Evolutionary conservation across 352 stramenopile genomes (phyloP).

Genomic region (Globisporangium apiculatum): DNA sequence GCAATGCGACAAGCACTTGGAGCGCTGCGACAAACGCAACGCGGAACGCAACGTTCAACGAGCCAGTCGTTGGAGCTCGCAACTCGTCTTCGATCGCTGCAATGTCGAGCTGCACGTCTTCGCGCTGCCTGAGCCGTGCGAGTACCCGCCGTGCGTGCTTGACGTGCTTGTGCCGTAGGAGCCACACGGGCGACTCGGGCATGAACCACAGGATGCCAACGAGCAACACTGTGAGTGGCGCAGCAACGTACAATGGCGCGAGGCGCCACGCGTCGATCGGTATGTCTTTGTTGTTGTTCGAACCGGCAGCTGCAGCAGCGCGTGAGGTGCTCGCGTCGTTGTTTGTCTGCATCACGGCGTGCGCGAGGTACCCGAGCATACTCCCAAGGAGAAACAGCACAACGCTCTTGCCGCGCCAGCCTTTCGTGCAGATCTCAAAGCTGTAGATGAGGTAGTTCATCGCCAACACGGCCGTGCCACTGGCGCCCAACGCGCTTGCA

Average conservation of each 20-base stretch:
- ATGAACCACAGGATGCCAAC: constrained; percentile 54
- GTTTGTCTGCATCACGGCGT: constrained; percentile 55
- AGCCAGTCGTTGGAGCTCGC: constrained; percentile 24
- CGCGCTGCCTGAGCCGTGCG: constrained; percentile 51
- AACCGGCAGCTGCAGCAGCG: constrained; percentile 3
- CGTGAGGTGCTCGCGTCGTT: constrained; percentile 23
- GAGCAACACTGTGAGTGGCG: constrained; percentile 53
- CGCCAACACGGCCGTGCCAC: constrained; percentile 54
- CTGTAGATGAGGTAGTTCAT: constrained; percentile 80
- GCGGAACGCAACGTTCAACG: constrained; percentile 61
- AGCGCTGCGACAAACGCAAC: constrained; percentile 49
- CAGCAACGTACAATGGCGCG: constrained; percentile 52
- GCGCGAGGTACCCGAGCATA: constrained; percentile 59
- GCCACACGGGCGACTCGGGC: constrained; percentile 77
- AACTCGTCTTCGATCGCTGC: constrained; percentile 49
- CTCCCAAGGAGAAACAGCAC: constrained; percentile 75
- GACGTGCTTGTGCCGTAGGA: constrained; percentile 44
- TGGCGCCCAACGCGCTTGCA: constrained; percentile 39
- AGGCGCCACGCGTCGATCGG: constrained; percentile 48
- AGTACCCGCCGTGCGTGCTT: constrained; percentile 46
- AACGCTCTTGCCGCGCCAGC: constrained; percentile 80
- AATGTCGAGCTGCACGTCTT: constrained; percentile 65
- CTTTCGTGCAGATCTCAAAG: constrained; percentile 83
- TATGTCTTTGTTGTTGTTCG: too few relatives aligned
- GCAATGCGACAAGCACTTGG: constrained; percentile 49